Evolutionary conservation across 495 filamentous ascomycete genomes (phyloP).

Genomic region (Lepidopterella palustris): DNA sequence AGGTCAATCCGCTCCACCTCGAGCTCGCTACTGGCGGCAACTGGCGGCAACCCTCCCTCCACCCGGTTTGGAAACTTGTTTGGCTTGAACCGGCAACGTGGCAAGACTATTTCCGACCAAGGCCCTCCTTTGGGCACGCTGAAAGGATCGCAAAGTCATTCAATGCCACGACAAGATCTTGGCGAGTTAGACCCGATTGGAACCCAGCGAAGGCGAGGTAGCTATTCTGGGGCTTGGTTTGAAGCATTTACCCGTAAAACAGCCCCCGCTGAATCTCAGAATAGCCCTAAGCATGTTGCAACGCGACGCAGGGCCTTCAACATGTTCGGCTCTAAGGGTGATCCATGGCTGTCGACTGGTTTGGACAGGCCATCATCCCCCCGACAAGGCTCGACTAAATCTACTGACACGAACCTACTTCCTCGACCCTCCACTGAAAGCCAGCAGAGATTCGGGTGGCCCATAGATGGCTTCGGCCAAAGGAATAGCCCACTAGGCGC

Average conservation of each 20-base stretch:
- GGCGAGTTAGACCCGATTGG: conserved; percentile 19
- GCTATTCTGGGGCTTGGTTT: conserved; percentile 27
- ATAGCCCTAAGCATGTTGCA: conserved; percentile 24
- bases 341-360: conserved; percentile 25
- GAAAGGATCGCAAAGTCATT: conserved; percentile 34
- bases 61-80: conserved; percentile 37
- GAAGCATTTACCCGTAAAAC: conserved; percentile 24
- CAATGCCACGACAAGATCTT: conserved; percentile 36
- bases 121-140: conserved; percentile 34
- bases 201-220: conserved; percentile 19
- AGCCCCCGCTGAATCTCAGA: conserved; percentile 21
- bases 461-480: conserved; percentile 15
- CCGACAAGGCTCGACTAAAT: conserved; percentile 34
- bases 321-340: conserved; percentile 30
- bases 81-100: conserved; percentile 34
- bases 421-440: conserved; percentile 36
- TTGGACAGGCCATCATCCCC: conserved; percentile 32
- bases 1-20: conserved; percentile 35
- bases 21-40: conserved; percentile 26
- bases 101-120: conserved; percentile 34
- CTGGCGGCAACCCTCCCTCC: conserved; percentile 10
- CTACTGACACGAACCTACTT: conserved; percentile 28
- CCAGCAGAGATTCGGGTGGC: conserved; percentile 30
- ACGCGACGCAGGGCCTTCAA: conserved; percentile 26
- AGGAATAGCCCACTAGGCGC: conserved; percentile 25